Evolutionary conservation across 2,329 filamentous ascomycete genomes (phyloP), one percentile per base, ranked within the genome.

Genomic region (Colletotrichum sp.): DNA sequence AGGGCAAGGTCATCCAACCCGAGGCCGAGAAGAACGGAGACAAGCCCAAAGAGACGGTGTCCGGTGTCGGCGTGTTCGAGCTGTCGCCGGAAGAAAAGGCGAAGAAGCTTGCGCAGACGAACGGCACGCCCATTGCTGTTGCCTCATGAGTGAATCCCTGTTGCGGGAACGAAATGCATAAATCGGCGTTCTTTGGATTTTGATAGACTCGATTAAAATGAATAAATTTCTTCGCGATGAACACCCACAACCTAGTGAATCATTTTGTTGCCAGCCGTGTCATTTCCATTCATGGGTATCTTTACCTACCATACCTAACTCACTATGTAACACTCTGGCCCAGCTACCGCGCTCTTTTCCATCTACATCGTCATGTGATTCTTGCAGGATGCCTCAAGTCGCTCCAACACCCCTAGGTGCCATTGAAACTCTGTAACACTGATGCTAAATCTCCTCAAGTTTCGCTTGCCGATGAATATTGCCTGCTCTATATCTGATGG

Each of bases 61-160:
- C 80, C 1, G 80, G 80, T 0, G 80, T 81, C 1, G 81, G 81
- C 0, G 80, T 83, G 2, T 82, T 82, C 72, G 81, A 82, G 69
- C 48, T 82, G 15, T 77, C 80, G 11, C 81, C 81, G 0, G 79
- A 79, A 16, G 81, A 82, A 69, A 78, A 80, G 68, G 67, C 66
- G 71, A 79, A 79, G 72, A 72, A 55, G 48, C 15, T 68, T 11
- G 67, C 48, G 13, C 72, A 68, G 57, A 25, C 71, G 4, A 52
- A 36, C 16, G 69, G 27, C 5, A 67, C 61, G 8, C 48, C 73
- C 4, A 19, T 68, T 59, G 69, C 64, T 32, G 69, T 68, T 19
- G 44, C 64, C n/a, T 72, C 63, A 52, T 68, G 57, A 66, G 7
- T 19, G 4, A 4, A 8, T 44, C 0, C 3, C 3, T 27, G 16